A percentile compares a stretch with the other conserved stretches of the same genome.
phyloP scores from a whole-genome alignment of 257 asterid species.

The Solanum gracilifrons region DNA sequence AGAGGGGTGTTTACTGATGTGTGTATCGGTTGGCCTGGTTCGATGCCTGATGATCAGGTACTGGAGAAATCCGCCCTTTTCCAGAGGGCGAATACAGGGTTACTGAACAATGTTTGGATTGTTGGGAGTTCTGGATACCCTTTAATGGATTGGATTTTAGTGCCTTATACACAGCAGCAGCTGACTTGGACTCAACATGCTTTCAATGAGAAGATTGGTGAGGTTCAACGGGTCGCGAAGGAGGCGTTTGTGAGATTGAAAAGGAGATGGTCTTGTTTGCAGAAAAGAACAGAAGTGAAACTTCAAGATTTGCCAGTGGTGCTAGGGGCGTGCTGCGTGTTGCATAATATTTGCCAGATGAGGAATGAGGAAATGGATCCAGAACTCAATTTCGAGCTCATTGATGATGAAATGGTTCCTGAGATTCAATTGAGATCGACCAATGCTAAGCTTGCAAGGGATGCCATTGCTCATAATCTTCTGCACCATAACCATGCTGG shows the following conservation, averaged over 20 bases:
- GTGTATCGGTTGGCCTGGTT: conserved; percentile 93
- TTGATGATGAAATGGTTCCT: conserved; percentile 85
- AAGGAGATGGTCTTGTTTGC: conserved; percentile 88
- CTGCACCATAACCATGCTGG: conserved; percentile 88
- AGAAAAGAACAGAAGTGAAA: conserved; percentile 77
- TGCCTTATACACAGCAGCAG: conserved; percentile 70
- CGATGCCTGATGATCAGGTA: conserved; percentile 90
- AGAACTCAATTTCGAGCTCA: conserved; percentile 34
- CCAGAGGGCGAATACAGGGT: conserved; percentile 67
- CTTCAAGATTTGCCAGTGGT: conserved; percentile 86
- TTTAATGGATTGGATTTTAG: conserved; percentile 82
- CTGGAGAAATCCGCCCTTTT: conserved; percentile 71
- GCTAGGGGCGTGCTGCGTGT: conserved; percentile 88
- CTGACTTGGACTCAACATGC: conserved; percentile 93
- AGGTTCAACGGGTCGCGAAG: conserved; percentile 36
- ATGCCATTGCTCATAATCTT: conserved; percentile 73
- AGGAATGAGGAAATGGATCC: conserved; percentile 54
- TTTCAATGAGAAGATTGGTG: conserved; percentile 70
- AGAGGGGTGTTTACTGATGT: conserved; percentile 69
- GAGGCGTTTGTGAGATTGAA: conserved; percentile 62
- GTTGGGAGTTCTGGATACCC: conserved; percentile 76
- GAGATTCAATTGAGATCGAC: conserved; percentile 61
- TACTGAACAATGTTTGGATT: conserved; percentile 58
- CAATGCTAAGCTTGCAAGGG: conserved; percentile 60
- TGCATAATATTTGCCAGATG: conserved; percentile 86